phyloP scores from a whole-genome alignment of 805 yeast species.

The Wickerhamiella occidentalis region DNA sequence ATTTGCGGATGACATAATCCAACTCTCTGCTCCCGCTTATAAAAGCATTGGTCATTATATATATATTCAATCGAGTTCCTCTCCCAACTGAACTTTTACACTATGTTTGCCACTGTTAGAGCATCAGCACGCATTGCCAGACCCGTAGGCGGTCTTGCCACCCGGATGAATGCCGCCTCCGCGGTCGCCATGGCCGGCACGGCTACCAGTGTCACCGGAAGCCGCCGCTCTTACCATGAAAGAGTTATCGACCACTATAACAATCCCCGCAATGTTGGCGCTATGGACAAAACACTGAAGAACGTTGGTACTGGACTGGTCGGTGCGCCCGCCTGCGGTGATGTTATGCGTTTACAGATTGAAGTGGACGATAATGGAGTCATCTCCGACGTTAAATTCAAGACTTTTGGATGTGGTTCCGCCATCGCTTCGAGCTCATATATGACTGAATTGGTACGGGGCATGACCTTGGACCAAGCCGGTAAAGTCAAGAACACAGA shows the following conservation, averaged over 20 bases:
- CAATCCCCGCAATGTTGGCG: constrained; percentile 94
- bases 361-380: constrained; percentile 85
- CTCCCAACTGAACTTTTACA: background rate
- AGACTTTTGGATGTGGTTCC: constrained; percentile 98
- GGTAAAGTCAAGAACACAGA: constrained; percentile 82
- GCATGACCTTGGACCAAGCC: constrained; percentile 90
- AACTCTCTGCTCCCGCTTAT: background rate
- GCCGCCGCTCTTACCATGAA: constrained; percentile 49
- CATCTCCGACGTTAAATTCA: constrained; percentile 89
- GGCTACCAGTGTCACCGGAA: background rate
- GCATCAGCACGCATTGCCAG: background rate
- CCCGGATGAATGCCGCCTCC: background rate
- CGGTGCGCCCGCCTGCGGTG: constrained; percentile 99
- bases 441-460: constrained; percentile 90
- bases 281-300: constrained; percentile 61
- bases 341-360: constrained; percentile 95
- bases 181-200: background rate
- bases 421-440: constrained; percentile 95
- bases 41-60: background rate
- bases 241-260: constrained; percentile 93
- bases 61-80: background rate
- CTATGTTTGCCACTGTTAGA: background rate
- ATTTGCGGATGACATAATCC: background rate
- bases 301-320: constrained; percentile 94
- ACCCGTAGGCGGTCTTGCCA: background rate